Evolutionary conservation across 768 basidiomycete species (phyloP).

Genomic region (Exsudoporus frostii): DNA sequence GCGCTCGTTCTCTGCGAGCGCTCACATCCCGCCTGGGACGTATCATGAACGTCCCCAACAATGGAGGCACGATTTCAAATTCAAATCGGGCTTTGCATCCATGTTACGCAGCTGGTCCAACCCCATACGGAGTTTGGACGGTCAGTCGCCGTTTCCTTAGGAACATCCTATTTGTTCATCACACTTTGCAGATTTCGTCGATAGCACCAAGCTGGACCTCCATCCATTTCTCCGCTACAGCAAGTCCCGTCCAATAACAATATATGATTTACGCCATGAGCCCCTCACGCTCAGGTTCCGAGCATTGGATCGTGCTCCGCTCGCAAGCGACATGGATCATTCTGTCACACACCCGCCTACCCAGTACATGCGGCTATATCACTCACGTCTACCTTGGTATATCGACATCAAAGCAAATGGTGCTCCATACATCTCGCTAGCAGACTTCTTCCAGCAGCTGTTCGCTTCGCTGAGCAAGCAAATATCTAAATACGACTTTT

Average conservation of each 20-base stretch:
- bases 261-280: conserved; percentile 49
- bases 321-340: conserved; percentile 50
- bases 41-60: conserved; percentile 24
- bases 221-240: conserved; percentile 25
- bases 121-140: conserved; percentile 6
- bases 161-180: background rate
- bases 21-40: conserved; percentile 9
- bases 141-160: conserved; percentile 12
- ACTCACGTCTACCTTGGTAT: conserved; percentile 62
- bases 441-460: conserved; percentile 51
- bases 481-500: conserved; percentile 54
- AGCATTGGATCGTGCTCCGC: conserved; percentile 41
- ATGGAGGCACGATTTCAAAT: conserved; percentile 33
- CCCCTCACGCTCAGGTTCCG: conserved; percentile 43
- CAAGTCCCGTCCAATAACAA: conserved; percentile 35
- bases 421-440: conserved; percentile 55
- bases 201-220: conserved; percentile 27
- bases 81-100: conserved; percentile 30
- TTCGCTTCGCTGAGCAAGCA: conserved; percentile 40
- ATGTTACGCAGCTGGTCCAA: conserved; percentile 26
- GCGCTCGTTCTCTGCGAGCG: conserved; percentile 10
- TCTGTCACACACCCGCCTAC: conserved; percentile 52
- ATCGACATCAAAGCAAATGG: conserved; percentile 48
- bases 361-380: conserved; percentile 51
- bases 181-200: conserved; percentile 12